These are phyloP conservation scores for Cladosporium sp. DNA, from an alignment of 2,329 filamentous ascomycete species.

Conservation along the genomic window DNA sequence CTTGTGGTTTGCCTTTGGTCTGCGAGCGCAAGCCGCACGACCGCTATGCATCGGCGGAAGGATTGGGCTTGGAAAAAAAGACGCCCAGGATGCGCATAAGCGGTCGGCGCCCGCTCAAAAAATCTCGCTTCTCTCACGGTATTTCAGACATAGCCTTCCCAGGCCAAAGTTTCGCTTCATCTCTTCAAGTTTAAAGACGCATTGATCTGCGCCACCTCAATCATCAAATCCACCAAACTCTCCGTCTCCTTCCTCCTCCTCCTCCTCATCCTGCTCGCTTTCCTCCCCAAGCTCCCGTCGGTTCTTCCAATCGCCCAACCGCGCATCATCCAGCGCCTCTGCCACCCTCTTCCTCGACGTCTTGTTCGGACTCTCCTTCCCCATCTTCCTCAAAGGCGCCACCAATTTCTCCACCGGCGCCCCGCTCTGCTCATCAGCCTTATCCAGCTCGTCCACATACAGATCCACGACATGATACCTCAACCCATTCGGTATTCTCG, in stretches of 20 bases:
- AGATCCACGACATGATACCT: constrained; percentile 85
- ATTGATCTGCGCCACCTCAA: constrained; percentile 38
- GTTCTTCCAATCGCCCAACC: constrained; percentile 60
- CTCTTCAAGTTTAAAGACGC: too few species aligned
- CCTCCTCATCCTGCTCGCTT: constrained; percentile 38
- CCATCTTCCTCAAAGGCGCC: constrained; percentile 53
- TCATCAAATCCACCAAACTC: constrained; percentile 60
- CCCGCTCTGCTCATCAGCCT: constrained; percentile 51
- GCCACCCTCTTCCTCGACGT: constrained; percentile 65
- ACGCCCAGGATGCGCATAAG: too few species aligned
- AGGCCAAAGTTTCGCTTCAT: too few species aligned
- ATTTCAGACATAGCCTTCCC: too few species aligned
- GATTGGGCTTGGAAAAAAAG: too few species aligned
- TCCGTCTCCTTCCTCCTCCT: constrained; percentile 21
- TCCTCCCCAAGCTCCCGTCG: constrained; percentile 36
- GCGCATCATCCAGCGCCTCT: constrained; percentile 69
- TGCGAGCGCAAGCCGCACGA: too few species aligned
- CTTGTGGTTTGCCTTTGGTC: too few species aligned
- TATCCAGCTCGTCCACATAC: constrained; percentile 85
- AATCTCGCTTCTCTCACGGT: too few species aligned
- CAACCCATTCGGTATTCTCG: constrained; percentile 73
- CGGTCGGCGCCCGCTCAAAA: too few species aligned
- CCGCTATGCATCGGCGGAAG: too few species aligned
- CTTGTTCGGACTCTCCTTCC: constrained; percentile 60
- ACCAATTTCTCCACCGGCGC: constrained; percentile 48